Percentiles rank a stretch among this genome's conserved stretches.
These are phyloP conservation scores for Leccinum cinnamomeum DNA, from an alignment of 1,284 basidiomycete genomes.

Conservation along the genomic window DNA sequence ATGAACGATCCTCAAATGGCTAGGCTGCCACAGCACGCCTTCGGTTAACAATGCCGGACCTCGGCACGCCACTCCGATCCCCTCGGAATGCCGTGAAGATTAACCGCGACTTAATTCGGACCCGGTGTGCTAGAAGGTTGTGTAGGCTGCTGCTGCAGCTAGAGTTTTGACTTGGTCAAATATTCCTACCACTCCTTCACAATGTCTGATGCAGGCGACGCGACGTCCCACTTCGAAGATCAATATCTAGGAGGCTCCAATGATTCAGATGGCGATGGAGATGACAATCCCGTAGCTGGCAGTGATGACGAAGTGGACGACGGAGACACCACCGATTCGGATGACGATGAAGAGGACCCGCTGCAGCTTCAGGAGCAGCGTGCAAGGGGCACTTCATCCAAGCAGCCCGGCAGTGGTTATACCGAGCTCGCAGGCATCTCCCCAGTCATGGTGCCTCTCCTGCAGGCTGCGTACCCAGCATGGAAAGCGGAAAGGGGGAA, in stretches of 20 bases:
- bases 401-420: neutral
- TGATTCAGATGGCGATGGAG: neutral
- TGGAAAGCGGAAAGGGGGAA: neutral
- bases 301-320: neutral
- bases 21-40: neutral
- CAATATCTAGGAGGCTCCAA: neutral
- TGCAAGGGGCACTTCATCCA: neutral
- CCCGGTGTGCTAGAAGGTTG: neutral
- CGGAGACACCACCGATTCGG: neutral
- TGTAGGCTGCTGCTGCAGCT: neutral
- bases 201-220: neutral
- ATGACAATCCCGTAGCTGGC: neutral
- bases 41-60: neutral
- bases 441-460: neutral
- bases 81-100: neutral
- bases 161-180: neutral
- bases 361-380: neutral
- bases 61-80: neutral
- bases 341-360: neutral
- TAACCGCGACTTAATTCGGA: neutral
- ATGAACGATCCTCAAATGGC: neutral
- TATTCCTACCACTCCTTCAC: neutral
- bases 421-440: neutral
- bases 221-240: neutral
- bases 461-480: neutral